phyloP scores from a whole-genome alignment of 495 filamentous ascomycete genomes.

The Hypoxylon subgilvum region DNA sequence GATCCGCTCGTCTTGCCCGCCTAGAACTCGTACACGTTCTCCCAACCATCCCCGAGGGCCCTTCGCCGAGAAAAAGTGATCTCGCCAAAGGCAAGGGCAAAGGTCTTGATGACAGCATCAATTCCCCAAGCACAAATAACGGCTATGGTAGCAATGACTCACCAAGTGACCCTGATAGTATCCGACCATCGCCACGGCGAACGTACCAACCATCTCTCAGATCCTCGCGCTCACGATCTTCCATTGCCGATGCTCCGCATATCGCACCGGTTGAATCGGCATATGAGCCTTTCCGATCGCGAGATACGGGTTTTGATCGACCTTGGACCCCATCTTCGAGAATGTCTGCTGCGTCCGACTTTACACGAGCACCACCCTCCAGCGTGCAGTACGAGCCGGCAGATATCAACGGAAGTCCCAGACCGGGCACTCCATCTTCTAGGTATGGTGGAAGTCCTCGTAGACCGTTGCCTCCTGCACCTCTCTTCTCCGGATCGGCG shows the following conservation, averaged over 20 bases:
- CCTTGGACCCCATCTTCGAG: slow-evolving; percentile 76
- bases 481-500: slow-evolving; percentile 69
- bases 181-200: slow-evolving; percentile 45
- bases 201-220: slow-evolving; percentile 58
- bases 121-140: slow-evolving; percentile 7
- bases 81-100: slow-evolving; percentile 32
- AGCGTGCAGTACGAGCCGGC: slow-evolving; percentile 78
- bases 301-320: slow-evolving; percentile 58
- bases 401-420: slow-evolving; percentile 85
- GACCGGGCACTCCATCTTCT: slow-evolving; percentile 88
- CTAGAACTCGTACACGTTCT: slow-evolving; percentile 35
- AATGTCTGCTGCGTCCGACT: slow-evolving; percentile 61
- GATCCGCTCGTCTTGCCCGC: background rate
- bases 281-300: slow-evolving; percentile 49
- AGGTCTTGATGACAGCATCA: background rate
- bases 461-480: slow-evolving; percentile 88
- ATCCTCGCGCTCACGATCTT: slow-evolving; percentile 51
- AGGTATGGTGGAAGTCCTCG: slow-evolving; percentile 84
- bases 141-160: slow-evolving; percentile 39
- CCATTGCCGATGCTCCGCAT: slow-evolving; percentile 53
- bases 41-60: slow-evolving; percentile 53
- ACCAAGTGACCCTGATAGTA: slow-evolving; percentile 46
- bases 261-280: slow-evolving; percentile 54
- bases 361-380: slow-evolving; percentile 69
- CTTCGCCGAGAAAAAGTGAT: slow-evolving; percentile 50